phyloP scores from a whole-genome alignment of 2,329 filamentous ascomycete genomes.

The Peltaster fructicola region DNA sequence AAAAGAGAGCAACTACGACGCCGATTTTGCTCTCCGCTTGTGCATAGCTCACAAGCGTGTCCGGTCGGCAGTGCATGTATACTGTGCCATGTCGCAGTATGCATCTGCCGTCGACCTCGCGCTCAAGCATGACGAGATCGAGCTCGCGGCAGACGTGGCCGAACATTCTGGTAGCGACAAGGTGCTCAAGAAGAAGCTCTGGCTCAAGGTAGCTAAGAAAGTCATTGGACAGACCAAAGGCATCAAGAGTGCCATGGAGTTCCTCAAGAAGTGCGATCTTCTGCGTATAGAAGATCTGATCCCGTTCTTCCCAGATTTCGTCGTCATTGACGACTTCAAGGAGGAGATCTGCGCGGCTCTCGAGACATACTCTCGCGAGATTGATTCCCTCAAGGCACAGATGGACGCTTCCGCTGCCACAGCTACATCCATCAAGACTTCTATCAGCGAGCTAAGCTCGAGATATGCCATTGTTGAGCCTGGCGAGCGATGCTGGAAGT shows the following conservation, averaged over 20 bases:
- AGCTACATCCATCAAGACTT: conserved; percentile 74
- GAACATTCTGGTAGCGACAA: conserved; percentile 61
- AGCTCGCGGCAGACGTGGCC: conserved; percentile 76
- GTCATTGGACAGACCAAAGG: conserved; percentile 74
- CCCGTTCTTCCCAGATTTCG: conserved; percentile 96
- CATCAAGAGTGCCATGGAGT: conserved; percentile 77
- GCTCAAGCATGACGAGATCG: conserved; percentile 72
- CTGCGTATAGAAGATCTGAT: conserved; percentile 93
- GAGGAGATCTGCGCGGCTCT: conserved; percentile 90
- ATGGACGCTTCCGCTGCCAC: conserved; percentile 92
- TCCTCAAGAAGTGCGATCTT: conserved; percentile 77
- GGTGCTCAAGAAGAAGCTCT: conserved; percentile 75
- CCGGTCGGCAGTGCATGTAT: conserved; percentile 90
- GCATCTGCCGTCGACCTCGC: conserved; percentile 84
- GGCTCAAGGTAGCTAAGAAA: conserved; percentile 86
- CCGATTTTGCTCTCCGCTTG: conserved; percentile 84
- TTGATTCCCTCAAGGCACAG: conserved; percentile 72
- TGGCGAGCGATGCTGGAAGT: conserved; percentile 84
- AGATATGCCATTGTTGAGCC: conserved; percentile 94
- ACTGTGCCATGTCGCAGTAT: conserved; percentile 91
- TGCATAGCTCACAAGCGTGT: conserved; percentile 92
- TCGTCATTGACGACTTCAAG: conserved; percentile 97
- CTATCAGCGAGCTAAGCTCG: conserved; percentile 70
- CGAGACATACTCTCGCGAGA: conserved; percentile 82
- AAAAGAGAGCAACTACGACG: conserved; percentile 73